phyloP scores from a whole-genome alignment of 1,284 basidiomycete genomes.

The Phlebopus sp. region DNA sequence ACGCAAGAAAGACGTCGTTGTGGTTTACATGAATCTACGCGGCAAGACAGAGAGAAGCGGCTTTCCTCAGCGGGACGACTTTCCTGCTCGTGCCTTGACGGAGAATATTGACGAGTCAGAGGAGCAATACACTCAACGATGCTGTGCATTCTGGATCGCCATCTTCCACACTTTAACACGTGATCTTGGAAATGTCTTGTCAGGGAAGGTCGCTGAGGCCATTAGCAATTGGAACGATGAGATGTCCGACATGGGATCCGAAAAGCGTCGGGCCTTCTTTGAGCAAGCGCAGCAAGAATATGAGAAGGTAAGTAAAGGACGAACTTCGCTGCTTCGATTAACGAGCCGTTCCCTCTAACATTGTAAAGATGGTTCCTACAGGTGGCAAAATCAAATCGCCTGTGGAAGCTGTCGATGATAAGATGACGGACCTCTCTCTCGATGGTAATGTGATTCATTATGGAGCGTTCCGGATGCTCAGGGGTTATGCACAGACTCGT shows the following conservation, averaged over 20 bases:
- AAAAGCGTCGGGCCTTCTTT: too few species aligned
- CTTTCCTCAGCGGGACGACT: background rate
- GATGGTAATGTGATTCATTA: too few species aligned
- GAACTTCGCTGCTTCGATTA: too few species aligned
- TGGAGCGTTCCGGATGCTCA: too few species aligned
- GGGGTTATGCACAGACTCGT: too few species aligned
- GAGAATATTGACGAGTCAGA: background rate
- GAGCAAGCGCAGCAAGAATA: too few species aligned
- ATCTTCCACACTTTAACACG: background rate
- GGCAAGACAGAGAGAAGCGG: background rate
- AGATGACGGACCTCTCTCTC: too few species aligned
- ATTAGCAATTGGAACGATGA: background rate
- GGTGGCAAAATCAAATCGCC: too few species aligned
- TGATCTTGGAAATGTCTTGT: background rate
- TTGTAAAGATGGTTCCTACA: too few species aligned
- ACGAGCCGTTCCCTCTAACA: too few species aligned
- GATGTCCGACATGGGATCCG: background rate
- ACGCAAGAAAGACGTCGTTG: background rate
- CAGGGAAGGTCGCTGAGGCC: background rate
- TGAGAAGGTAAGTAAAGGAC: too few species aligned
- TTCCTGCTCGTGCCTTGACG: background rate
- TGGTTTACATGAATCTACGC: slow-evolving; percentile 7
- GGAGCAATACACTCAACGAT: slow-evolving; percentile 4
- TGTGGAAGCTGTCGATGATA: too few species aligned
- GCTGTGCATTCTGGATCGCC: slow-evolving; percentile 3